phyloP scores from a whole-genome alignment of 2,329 filamentous ascomycete species.

The Hyphodiscus sp. region DNA sequence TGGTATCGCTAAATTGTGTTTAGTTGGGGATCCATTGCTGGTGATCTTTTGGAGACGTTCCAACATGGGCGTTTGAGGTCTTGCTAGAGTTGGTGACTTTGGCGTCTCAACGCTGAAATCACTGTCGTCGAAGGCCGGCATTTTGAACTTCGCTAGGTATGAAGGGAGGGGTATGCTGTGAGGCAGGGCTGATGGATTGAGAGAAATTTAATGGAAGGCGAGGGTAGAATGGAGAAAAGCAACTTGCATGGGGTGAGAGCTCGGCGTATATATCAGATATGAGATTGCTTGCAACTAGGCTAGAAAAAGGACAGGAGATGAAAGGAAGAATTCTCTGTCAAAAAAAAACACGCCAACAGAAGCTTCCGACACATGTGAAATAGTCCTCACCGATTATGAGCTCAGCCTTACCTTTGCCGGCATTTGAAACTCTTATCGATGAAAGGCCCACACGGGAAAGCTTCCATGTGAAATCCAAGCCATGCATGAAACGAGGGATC shows the following conservation, averaged over 20 bases:
- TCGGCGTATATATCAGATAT: conserved; percentile 25
- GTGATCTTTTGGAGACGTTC: conserved; percentile 18
- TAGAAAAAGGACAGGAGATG: conserved; percentile 22
- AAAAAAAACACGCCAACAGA: conserved; percentile 2
- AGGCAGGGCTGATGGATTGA: background rate
- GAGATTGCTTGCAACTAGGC: conserved; percentile 17
- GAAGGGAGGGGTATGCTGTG: background rate
- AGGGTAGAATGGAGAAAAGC: background rate
- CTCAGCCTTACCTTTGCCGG: background rate
- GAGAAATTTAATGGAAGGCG: background rate
- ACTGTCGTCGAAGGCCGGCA: conserved; percentile 54
- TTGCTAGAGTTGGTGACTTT: conserved; percentile 24
- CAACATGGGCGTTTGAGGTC: conserved; percentile 13
- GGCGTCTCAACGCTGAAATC: conserved; percentile 37
- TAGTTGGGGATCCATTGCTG: conserved; percentile 14
- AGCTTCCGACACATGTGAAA: background rate
- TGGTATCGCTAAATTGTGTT: conserved; percentile 6
- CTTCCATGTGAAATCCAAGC: background rate
- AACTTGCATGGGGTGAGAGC: background rate
- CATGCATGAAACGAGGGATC: background rate
- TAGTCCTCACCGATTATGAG: background rate
- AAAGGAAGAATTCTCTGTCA: conserved; percentile 9
- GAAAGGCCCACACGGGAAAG: background rate
- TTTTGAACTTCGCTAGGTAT: conserved; percentile 32
- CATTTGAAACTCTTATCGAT: background rate